Evolutionary conservation across 352 stramenopile genomes (phyloP).

Genomic region (Phytophthora vignae): DNA sequence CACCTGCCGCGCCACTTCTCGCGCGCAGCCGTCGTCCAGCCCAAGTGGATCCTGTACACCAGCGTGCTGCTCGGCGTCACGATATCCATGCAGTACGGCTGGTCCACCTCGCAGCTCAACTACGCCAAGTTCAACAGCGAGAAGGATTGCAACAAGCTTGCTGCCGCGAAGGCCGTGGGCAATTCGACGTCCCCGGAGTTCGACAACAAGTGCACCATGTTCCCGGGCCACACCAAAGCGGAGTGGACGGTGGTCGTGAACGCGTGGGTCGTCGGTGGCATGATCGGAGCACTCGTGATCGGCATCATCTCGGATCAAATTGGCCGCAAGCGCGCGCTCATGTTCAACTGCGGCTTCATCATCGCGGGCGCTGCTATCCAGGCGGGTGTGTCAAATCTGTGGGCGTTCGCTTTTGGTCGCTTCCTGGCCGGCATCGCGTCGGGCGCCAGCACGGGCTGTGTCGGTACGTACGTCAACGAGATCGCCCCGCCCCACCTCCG

Average conservation of each 20-base stretch:
- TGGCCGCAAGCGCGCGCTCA: conserved; percentile 42
- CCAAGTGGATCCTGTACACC: conserved; percentile 45
- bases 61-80: conserved; percentile 25
- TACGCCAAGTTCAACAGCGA: conserved; percentile 40
- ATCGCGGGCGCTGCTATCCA: conserved; percentile 46
- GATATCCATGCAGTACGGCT: conserved; percentile 47
- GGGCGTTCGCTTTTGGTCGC: conserved; percentile 51
- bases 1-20: conserved; percentile 30
- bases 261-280: conserved; percentile 52
- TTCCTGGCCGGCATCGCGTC: conserved; percentile 63
- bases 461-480: conserved; percentile 51
- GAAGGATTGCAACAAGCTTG: conserved; percentile 26
- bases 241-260: conserved; percentile 51
- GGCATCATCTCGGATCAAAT: conserved; percentile 42
- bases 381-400: conserved; percentile 41
- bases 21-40: conserved; percentile 25
- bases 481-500: conserved; percentile 52
- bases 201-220: conserved; percentile 41
- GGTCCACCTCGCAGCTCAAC: conserved; percentile 50
- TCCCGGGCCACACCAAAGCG: conserved; percentile 42
- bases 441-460: conserved; percentile 40
- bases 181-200: conserved; percentile 1
- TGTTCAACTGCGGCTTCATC: conserved; percentile 54
- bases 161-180: conserved; percentile 8
- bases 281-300: conserved; percentile 39